Base-by-base conservation (phyloP, 164 flowering plant genomes). In the Stephania yunnanensis region DNA sequence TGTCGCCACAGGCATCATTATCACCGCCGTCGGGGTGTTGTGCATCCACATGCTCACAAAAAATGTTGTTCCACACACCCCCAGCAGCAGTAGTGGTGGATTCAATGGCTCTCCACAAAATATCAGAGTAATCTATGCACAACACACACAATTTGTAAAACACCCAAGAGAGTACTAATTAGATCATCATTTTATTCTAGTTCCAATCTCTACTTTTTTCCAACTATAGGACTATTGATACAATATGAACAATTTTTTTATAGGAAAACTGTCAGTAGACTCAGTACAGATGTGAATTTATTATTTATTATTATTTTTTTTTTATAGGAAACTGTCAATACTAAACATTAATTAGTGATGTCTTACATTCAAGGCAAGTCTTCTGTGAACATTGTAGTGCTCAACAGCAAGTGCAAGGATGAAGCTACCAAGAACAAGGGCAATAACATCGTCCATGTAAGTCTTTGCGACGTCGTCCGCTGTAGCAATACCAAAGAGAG, bases 11-110 rank as follows among this genome's bases (percentile, higher is more conserved):
- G 98, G 98, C 90, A 95, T 90, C 98, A 95, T 95, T 86, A 95
- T 83, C 79, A 91, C 80, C 1, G 97, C 91, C 0, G 95, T 87
- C 0, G 98, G 91, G 80, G 87, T 89, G 86, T 95, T 95, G 89
- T 92, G 97, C 97, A 95, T 89, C 98, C 98, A 95, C 98, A 95
- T 95, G 87, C 97, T 95, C 1, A 93, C 90, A 74, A 95, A 95
- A 5, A 89, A 87, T 0, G 97, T 86, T 7, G 98, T 95, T 22
- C 79, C 95, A 65, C 97, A 92, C 53, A 94, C 87, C 17, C 97
- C 98, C 0, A 94, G 87, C 3, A 94, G 90, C n/a, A 94, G 84
- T 19, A 92, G 75, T 6, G 86, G 85, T 69, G 98, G 97, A 11
- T 84, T 92, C 81, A 91, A 29, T 6, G 97, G 97, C 17, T 94